These are phyloP conservation scores for Yamadazyma akitaensis DNA, from an alignment of 805 yeast species.

Conservation along the genomic window DNA sequence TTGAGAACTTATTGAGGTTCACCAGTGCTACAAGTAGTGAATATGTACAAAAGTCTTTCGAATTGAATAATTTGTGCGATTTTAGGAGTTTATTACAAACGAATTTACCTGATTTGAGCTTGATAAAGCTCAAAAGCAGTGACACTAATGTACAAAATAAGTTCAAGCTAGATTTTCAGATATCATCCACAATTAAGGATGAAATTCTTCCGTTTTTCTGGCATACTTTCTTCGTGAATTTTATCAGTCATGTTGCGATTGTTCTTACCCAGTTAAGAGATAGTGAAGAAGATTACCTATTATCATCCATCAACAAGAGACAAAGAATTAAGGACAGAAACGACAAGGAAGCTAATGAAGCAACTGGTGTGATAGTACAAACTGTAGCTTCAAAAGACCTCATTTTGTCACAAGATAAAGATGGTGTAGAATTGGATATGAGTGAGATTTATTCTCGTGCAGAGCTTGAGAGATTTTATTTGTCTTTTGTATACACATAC, in stretches of 20 bases:
- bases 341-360: slow-evolving; percentile 1
- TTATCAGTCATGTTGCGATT: slow-evolving; percentile 63
- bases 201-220: slow-evolving; percentile 38
- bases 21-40: slow-evolving; percentile 54
- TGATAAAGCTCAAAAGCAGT: slow-evolving; percentile 49
- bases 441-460: slow-evolving; percentile 69
- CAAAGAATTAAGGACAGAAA: slow-evolving; percentile 4
- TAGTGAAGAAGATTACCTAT: slow-evolving; percentile 67
- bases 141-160: slow-evolving; percentile 23
- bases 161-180: slow-evolving; percentile 1
- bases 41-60: slow-evolving; percentile 31
- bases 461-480: slow-evolving; percentile 83
- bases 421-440: slow-evolving; percentile 35
- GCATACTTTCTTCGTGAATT: slow-evolving; percentile 50
- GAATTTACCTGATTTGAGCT: slow-evolving; percentile 56
- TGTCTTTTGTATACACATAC: slow-evolving; percentile 70
- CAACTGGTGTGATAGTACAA: not conserved
- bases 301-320: slow-evolving; percentile 42
- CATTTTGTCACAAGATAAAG: not conserved
- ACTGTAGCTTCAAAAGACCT: not conserved
- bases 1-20: slow-evolving; percentile 62
- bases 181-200: slow-evolving; percentile 24
- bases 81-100: slow-evolving; percentile 64
- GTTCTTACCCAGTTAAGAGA: slow-evolving; percentile 65
- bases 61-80: slow-evolving; percentile 55